These are phyloP conservation scores for Xylariaceae sp. DNA, from an alignment of 2,329 filamentous ascomycete genomes.

Conservation along the genomic window DNA sequence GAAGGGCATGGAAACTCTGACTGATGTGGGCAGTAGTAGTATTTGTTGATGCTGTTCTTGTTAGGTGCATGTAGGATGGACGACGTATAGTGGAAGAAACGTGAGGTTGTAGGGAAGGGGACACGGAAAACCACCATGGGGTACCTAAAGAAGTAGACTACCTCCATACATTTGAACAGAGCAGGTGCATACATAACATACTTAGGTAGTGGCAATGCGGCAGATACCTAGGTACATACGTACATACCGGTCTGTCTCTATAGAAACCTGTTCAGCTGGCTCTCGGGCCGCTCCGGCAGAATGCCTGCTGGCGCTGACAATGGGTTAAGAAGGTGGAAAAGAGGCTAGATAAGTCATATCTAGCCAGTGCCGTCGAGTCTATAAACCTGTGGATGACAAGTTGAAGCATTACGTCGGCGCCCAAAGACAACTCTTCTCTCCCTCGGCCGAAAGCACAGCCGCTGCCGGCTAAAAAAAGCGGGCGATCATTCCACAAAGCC, in stretches of 20 bases:
- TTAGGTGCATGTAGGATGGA: too few species aligned
- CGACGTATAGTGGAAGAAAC: too few species aligned
- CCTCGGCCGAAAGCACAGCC: slow-evolving; percentile 42
- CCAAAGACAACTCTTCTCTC: slow-evolving; percentile 45
- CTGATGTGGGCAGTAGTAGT: too few species aligned
- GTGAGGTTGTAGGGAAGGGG: too few species aligned
- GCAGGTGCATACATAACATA: too few species aligned
- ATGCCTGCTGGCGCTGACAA: slow-evolving; percentile 37
- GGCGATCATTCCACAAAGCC: slow-evolving; percentile 64
- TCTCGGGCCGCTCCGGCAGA: slow-evolving; percentile 26
- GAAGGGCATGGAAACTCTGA: too few species aligned
- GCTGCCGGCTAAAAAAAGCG: slow-evolving; percentile 47
- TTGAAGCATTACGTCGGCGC: slow-evolving; percentile 57
- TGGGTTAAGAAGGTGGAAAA: slow-evolving; percentile 47
- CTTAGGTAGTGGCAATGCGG: too few species aligned
- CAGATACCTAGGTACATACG: too few species aligned
- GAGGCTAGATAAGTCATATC: slow-evolving; percentile 64
- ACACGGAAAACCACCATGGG: too few species aligned
- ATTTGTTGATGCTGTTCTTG: too few species aligned
- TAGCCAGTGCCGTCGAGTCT: slow-evolving; percentile 66
- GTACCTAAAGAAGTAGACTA: too few species aligned
- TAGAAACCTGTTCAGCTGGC: slow-evolving; percentile 32
- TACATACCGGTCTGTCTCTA: background rate
- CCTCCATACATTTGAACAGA: too few species aligned
- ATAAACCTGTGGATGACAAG: slow-evolving; percentile 65